Conservation (phyloP, 208 protist genomes). For the Porcisia hertigi region DNA sequence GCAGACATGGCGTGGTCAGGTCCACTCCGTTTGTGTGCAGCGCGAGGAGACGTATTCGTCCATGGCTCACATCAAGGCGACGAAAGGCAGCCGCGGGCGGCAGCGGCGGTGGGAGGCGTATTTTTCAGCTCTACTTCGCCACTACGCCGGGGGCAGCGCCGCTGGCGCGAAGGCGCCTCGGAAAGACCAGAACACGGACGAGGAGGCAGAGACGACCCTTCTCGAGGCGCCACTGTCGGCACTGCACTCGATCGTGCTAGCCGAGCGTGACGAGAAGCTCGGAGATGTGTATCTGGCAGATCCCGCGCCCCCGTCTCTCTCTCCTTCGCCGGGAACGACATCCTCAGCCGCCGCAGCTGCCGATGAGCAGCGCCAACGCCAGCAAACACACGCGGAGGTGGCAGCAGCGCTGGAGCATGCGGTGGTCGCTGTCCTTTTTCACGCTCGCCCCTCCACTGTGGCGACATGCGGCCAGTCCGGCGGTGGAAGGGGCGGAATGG, state of each 20-base stretch:
- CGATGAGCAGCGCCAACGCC: neutral
- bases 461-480: neutral
- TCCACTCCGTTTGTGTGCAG: constrained; percentile 45
- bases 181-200: neutral
- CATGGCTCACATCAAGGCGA: constrained; percentile 27
- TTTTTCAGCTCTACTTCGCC: constrained; percentile 54
- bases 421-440: constrained; percentile 74
- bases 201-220: constrained; percentile 25
- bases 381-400: constrained; percentile 37
- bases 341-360: neutral
- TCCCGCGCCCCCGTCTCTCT: neutral
- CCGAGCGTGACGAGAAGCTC: constrained; percentile 36
- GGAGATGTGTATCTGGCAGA: constrained; percentile 14
- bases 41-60: constrained; percentile 34
- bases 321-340: neutral
- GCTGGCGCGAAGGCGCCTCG: constrained; percentile 6
- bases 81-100: constrained; percentile 52
- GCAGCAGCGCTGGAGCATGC: constrained; percentile 67
- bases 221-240: constrained; percentile 25
- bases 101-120: constrained; percentile 61
- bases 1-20: constrained; percentile 28
- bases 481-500: neutral
- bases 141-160: constrained; percentile 31
- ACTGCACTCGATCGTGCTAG: constrained; percentile 34
- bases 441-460: constrained; percentile 4